Conservation (phyloP, 202 grass and related monocot genomes). For the Carex arenaria region DNA sequence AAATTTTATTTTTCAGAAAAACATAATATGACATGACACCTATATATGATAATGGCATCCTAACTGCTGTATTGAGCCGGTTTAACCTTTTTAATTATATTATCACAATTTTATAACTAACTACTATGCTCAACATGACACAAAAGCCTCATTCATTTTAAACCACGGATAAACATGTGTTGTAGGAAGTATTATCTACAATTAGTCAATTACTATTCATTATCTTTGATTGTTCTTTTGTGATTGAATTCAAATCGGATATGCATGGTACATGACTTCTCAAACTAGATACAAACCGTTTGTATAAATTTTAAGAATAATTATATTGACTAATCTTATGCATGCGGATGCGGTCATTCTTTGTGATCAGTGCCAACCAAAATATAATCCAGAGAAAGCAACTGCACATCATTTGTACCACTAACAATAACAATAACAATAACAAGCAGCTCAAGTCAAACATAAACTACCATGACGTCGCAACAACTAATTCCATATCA, state of each 20-base stretch:
- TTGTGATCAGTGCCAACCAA: not conserved
- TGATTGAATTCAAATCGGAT: not conserved
- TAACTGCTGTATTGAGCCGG: not conserved
- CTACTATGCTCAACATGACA: not conserved
- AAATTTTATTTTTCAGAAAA: not conserved
- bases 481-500: not conserved
- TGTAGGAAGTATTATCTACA: not conserved
- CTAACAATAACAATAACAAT: not conserved
- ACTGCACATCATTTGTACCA: not conserved
- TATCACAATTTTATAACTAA: not conserved
- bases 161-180: not conserved
- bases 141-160: not conserved
- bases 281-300: no score
- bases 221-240: not conserved
- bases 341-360: no score
- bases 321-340: no score
- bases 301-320: no score
- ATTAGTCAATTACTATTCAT: not conserved
- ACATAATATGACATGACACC: not conserved
- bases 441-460: constrained; percentile 14
- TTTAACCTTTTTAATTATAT: not conserved
- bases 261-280: no score
- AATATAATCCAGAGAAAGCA: not conserved
- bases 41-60: not conserved
- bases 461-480: not conserved